Evolutionary conservation across 192 early-diverging fungal genomes (phyloP).

Genomic region (Entophlyctis helioformis): DNA sequence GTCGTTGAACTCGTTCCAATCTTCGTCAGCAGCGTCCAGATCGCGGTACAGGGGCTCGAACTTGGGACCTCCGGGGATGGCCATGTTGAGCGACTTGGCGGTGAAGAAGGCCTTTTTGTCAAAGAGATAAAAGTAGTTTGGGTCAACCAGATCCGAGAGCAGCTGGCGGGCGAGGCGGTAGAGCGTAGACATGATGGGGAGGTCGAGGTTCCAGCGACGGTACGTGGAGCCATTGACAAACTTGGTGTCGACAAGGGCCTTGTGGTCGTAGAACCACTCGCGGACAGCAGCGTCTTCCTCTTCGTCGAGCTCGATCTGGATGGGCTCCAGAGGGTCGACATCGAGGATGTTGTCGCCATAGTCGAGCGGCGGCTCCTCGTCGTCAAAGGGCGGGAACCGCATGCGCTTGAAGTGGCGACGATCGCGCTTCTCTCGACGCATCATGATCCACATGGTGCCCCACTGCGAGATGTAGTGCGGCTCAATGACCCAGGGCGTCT

Average conservation of each 20-base stretch:
- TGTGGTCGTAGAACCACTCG: slow-evolving; percentile 98
- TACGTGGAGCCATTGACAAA: slow-evolving; percentile 84
- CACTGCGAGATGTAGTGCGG: slow-evolving; percentile 97
- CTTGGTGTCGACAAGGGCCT: slow-evolving; percentile 63
- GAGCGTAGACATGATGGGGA: slow-evolving; percentile 90
- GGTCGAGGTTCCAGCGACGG: slow-evolving; percentile 77
- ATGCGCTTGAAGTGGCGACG: slow-evolving; percentile 98
- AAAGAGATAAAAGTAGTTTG: slow-evolving; percentile 98
- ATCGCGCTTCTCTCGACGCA: slow-evolving; percentile 96
- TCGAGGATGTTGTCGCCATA: slow-evolving; percentile 98
- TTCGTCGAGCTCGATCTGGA: slow-evolving; percentile 97
- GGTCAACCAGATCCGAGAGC: slow-evolving; percentile 85
- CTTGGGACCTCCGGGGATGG: slow-evolving; percentile 94
- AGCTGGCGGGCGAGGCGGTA: slow-evolving; percentile 86
- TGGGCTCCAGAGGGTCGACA: slow-evolving; percentile 94
- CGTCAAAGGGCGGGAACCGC: slow-evolving; percentile 97
- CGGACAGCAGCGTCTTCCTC: slow-evolving; percentile 84
- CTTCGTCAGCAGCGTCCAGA: slow-evolving; percentile 90
- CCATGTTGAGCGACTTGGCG: slow-evolving; percentile 94
- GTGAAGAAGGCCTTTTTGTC: slow-evolving; percentile 93
- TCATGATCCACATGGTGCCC: slow-evolving; percentile 99
- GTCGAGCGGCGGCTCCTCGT: slow-evolving; percentile 97
- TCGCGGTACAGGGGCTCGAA: slow-evolving; percentile 97
- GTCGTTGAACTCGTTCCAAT: slow-evolving; percentile 99
- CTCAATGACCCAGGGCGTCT: slow-evolving; percentile 93